phyloP scores from a whole-genome alignment of 176 grass and related monocot genomes.

The Elaeis guineensis region DNA sequence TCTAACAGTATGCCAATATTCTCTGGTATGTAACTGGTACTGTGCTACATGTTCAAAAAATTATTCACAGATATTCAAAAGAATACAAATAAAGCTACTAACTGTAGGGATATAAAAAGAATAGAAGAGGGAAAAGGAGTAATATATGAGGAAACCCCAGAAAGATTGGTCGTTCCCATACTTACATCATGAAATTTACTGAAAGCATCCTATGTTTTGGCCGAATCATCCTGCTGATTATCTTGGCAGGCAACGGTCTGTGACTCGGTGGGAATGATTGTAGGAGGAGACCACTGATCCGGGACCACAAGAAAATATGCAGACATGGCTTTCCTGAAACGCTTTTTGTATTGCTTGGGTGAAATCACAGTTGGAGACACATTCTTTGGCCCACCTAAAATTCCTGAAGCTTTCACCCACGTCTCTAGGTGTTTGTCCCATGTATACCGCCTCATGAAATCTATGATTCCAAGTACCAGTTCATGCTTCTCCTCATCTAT shows the following conservation, averaged over 20 bases:
- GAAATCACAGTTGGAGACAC: conserved; percentile 90
- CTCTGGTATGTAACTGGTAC: too few species aligned
- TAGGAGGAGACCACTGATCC: conserved; percentile 71
- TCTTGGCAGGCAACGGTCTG: conserved; percentile 39
- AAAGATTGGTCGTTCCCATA: conserved; percentile 7
- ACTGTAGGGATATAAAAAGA: conserved; percentile 9
- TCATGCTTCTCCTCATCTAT: conserved; percentile 80
- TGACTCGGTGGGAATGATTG: conserved; percentile 25
- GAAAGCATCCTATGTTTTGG: conserved; percentile 16
- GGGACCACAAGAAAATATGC: conserved; percentile 91
- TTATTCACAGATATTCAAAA: too few species aligned
- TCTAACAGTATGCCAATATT: too few species aligned
- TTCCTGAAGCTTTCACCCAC: conserved; percentile 96
- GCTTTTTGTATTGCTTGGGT: conserved; percentile 91
- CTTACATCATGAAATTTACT: conserved; percentile 11
- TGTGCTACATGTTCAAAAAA: too few species aligned
- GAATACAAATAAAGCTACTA: conserved; percentile 2
- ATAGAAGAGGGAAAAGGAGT: conserved; percentile 23
- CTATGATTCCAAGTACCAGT: conserved; percentile 85
- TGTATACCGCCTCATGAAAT: conserved; percentile 98
- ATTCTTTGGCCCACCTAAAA: conserved; percentile 89
- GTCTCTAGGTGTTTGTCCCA: conserved; percentile 98
- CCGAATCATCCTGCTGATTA: conserved; percentile 18
- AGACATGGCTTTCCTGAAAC: conserved; percentile 95
- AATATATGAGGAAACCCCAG: conserved; percentile 15